Evolutionary conservation across 202 grass and related monocot genomes (phyloP), one percentile per base, ranked within the genome.

Genomic region (Eragrostis tef): DNA sequence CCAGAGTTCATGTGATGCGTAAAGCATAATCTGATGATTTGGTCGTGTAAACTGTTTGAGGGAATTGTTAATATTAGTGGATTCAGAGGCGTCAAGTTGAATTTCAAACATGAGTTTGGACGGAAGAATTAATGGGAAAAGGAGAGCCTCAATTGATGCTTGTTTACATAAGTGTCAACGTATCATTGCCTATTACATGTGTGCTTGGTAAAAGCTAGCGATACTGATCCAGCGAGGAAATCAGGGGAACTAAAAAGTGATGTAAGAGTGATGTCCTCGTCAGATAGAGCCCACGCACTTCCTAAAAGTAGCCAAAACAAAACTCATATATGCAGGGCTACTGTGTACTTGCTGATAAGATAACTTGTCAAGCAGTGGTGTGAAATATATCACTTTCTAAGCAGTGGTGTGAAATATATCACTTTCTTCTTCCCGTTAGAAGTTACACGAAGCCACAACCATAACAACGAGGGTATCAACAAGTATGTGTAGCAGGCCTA

Each of bases 401-500:
- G n/a, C n/a, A n/a, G n/a, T n/a, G n/a, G n/a, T n/a, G n/a, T n/a
- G n/a, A n/a, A n/a, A n/a, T n/a, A n/a, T n/a, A n/a, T n/a, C n/a
- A n/a, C 10, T 53, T 71, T 64, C 58, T 53, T 65, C 41, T 27
- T 24, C 45, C 4, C 9, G 19, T n/a, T n/a, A n/a, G n/a, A n/a
- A n/a, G 66, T 70, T 79, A 65, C 21, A 64, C 6, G 12, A 36
- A 57, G 11, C 57, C 57, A 60, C 26, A 60, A 13, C 22, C 0
- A 6, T 13, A 60, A 11, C 3, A 60, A 11, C 0, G 26, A 11
- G 50, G 57, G 22, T 9, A 60, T 26, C 11, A 49, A 63, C 9
- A 63, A 42, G 19, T 19, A 84, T 51, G 4, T 75, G 60, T 86
- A 50, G 6, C 19, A 68, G 4, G 20, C 56, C 78, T 62, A 60